Base-by-base conservation (phyloP, 805 yeast genomes). In the Candida alai region DNA sequence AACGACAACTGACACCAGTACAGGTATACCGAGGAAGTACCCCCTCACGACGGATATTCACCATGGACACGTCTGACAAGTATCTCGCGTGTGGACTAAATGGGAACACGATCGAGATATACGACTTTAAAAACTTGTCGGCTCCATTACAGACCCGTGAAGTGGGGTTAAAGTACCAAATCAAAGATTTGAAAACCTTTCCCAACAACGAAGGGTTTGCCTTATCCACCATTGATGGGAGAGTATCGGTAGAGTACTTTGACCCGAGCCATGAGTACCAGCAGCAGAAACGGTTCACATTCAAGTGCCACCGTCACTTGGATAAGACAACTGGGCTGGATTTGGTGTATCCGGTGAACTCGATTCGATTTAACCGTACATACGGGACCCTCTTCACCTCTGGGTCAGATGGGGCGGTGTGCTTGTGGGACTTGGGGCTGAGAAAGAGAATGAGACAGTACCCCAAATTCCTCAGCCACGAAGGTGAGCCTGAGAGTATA, bases 191-290 rank as follows among this genome's bases (percentile, higher is more conserved):
- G 22, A 67, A 65, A 42, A 60, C 77, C 24, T 68, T 78, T 44
- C 82, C 84, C 0, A 58, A 66, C 35, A 56, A 53, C 8, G 52
- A 60, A 43, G 93, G 81, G 6, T 80, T 73, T 52, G 86, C 80
- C 0, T 69, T 79, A 20, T 66, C 86, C 18, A 79, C 90, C 1
- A 67, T 86, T n/a, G 95, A 85, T 47, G 95, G 95, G 0, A 63
- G 94, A 19, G 87, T 83, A 1, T 78, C 88, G 0, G 73, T 86
- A 18, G 90, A 85, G 41, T 79, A 68, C 46, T 74, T 80, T 35
- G 75, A 78, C 35, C 70, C 75, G 4, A 54, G 68, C 3, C 64
- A 68, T 2, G 58, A 59, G 28, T 49, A 50, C 4, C 67, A 60
- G 38, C 71, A 60, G 33, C 44, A 55, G 1, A 58, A 64, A 37